Evolutionary conservation across 129 eudicot species (phyloP), one percentile per base, ranked within the genome.

Genomic region (Arctium minus): DNA sequence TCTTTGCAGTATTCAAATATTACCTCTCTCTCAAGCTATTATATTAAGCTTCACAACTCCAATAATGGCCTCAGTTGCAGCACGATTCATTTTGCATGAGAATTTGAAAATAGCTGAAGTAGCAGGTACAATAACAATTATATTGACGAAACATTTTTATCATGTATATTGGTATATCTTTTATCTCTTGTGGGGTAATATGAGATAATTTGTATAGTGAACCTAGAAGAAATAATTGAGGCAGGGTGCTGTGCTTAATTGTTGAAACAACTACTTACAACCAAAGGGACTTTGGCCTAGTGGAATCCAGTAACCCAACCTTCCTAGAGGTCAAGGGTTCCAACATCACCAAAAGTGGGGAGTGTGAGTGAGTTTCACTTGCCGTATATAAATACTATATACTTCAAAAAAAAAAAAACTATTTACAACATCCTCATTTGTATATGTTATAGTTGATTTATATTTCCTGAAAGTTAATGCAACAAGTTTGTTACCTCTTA

Each of bases 31-130:
- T 73, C 90, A 89, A 82, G 86, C 86, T 80, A 88, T 89, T 73
- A 76, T 92, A 72, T 80, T 88, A 86, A 88, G 97, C 89, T 89
- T 92, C 73, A 85, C 92, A 40, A 83, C 92, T 88, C 97, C 97
- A 78, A 71, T 88, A 69, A 86, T 89, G 97, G 97, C 97, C 65
- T 82, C 93, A 77, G 50, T 88, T 38, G 93, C 91, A 11, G 91
- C 93, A 80, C 86, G 89, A 32, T 36, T 89, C 75, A 79, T 89
- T 74, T 86, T 89, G 82, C 92, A 88, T 68, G 97, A 92, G 76
- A 92, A 88, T 87, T 75, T 92, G 86, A 92, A 81, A 76, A 82
- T 89, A 36, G 74, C 86, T 9, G 93, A 92, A 80, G 31, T 92
- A 56, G 93, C 92, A 88, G 97, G 97, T 92, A 89, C 13, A 42